Evolutionary conservation across 148 eudicot genomes (phyloP).

Genomic region (Camellia japonica): DNA sequence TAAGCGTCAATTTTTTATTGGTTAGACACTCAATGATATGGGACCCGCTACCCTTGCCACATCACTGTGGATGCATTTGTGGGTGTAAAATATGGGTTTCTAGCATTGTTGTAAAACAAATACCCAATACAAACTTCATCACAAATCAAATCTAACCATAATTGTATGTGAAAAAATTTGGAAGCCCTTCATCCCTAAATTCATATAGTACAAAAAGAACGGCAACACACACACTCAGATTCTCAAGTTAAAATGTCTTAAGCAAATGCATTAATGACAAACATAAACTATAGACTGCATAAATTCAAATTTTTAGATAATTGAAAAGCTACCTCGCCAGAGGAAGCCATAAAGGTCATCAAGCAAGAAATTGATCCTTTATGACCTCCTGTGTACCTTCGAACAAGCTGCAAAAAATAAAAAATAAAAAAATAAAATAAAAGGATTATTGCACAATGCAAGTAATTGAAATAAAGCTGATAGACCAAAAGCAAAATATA

Average conservation of each 20-base stretch:
- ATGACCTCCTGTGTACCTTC: slow-evolving; percentile 98
- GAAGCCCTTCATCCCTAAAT: not conserved
- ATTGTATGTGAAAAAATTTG: not conserved
- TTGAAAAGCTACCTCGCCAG: slow-evolving; percentile 67
- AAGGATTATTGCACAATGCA: slow-evolving; percentile 16
- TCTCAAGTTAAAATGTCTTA: not conserved
- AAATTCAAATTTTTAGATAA: not conserved
- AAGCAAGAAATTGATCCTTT: slow-evolving; percentile 90
- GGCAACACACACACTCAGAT: not conserved
- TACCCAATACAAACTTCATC: not conserved
- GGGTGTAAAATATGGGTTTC: too few relatives aligned
- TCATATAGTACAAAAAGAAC: not conserved
- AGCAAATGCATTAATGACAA: not conserved
- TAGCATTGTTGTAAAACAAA: too few relatives aligned
- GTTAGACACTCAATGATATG: too few relatives aligned
- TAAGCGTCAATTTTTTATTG: too few relatives aligned
- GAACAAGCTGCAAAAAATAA: slow-evolving; percentile 66
- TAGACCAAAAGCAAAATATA: not conserved
- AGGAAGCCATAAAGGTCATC: slow-evolving; percentile 90
- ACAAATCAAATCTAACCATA: not conserved
- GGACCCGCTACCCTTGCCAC: too few relatives aligned
- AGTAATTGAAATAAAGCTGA: not conserved
- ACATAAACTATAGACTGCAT: not conserved
- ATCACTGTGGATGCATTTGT: too few relatives aligned
- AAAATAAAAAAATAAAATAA: not conserved